A percentile compares a stretch with the other conserved stretches of the same genome.
phyloP scores from a whole-genome alignment of 805 yeast species.

The Cyberlindnera japonica region DNA sequence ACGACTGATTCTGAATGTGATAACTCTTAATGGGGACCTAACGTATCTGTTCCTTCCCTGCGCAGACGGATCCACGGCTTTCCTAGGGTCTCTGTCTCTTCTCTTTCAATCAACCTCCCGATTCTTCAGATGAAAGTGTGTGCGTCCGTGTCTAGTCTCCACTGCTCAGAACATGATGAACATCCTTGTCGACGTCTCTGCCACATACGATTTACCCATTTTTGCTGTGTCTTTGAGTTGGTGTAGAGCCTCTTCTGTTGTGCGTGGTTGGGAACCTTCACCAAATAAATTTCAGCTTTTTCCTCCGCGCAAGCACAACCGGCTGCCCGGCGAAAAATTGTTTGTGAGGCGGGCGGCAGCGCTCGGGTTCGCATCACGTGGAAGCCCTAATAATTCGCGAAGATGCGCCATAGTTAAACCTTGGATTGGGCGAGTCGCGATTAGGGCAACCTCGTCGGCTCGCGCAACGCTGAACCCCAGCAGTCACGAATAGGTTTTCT shows the following conservation, averaged over 20 bases:
- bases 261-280: neutral
- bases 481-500: neutral
- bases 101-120: too few relatives aligned
- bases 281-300: slow-evolving; percentile 1
- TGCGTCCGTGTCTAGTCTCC: too few relatives aligned
- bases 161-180: neutral
- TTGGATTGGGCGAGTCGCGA: neutral
- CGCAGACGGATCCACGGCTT: too few relatives aligned
- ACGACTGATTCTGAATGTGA: too few relatives aligned
- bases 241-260: neutral
- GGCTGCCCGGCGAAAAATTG: neutral
- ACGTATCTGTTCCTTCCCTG: too few relatives aligned
- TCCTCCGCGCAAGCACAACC: neutral
- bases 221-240: neutral
- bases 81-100: too few relatives aligned
- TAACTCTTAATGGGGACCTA: too few relatives aligned
- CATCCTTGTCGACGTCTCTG: neutral
- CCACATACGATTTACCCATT: slow-evolving; percentile 2
- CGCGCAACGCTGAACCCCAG: neutral
- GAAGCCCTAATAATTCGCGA: neutral
- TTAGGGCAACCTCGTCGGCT: neutral
- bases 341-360: neutral
- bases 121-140: too few relatives aligned
- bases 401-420: neutral
- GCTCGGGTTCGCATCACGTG: too few relatives aligned